Evolutionary conservation across 257 asterid species (phyloP), one percentile per base, ranked within the genome.

Genomic region (Gentiana macrophylla): DNA sequence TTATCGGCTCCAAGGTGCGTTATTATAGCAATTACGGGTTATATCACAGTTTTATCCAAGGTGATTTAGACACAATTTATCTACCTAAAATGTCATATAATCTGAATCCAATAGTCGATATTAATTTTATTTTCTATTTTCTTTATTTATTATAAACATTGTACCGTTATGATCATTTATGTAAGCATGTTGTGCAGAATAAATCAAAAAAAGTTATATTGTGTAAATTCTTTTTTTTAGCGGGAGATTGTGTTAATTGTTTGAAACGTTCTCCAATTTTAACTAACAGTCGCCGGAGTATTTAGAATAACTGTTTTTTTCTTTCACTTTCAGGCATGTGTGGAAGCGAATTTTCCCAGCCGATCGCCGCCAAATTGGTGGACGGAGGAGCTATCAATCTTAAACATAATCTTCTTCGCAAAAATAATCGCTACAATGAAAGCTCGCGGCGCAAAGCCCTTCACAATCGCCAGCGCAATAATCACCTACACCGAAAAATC

Each of bases 331-430:
- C 56, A 91, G 98, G 98, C 95, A 5, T 87, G 98, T 44, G 83
- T 80, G 2, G 97, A 92, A 75, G 87, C 98, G 7, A 87, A 88
- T 57, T 92, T 85, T 68, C 97, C 98, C 3, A 83, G 98, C 79
- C 86, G 96, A 36, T 84, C 97, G 51, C 97, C 95, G 10, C 87
- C 94, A 10, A 91, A 91, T 55, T 91, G 97, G 98, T 91, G 98
- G 98, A 87, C 98, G 4, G 97, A 91, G 53, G 98, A 91, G 88
- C 77, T 92, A 4, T 74, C 91, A 2, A 84, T 92, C 70, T 48
- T 92, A 37, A 93, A 72, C 65, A 66, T 80, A 50, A 35, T 12
- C n/a, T 85, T 83, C 80, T 92, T 92, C 11, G 79, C 75, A 13
- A 81, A 74, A 57, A 77, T 88, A 12, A 69, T 88, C 0, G 41